Evolutionary conservation across 164 flowering plant species (phyloP).

Genomic region (Chimonanthus praecox): DNA sequence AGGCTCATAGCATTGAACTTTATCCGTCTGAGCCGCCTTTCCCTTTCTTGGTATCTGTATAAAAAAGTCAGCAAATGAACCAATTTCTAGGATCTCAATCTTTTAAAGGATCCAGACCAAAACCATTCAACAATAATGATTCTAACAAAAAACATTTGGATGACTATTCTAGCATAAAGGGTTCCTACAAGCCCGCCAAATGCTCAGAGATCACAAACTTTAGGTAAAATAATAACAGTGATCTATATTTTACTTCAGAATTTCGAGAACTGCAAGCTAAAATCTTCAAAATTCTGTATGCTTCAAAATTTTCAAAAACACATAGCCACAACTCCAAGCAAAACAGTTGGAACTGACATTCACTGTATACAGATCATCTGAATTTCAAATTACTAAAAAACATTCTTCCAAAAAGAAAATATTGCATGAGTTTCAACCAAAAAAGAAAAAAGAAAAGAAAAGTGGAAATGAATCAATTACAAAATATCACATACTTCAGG

Average conservation of each 20-base stretch:
- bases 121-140: neutral
- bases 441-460: too few species aligned
- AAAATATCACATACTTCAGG: too few species aligned
- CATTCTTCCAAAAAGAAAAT: neutral
- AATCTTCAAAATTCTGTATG: too few species aligned
- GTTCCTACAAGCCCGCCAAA: neutral
- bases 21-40: conserved; percentile 58
- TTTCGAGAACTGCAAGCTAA: neutral
- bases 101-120: neutral
- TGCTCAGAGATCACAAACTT: neutral
- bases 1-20: conserved; percentile 96
- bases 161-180: neutral
- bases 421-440: neutral
- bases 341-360: neutral
- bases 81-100: neutral
- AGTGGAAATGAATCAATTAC: too few species aligned
- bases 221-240: neutral
- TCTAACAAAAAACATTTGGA: too few species aligned
- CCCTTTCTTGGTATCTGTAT: conserved; percentile 83
- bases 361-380: neutral
- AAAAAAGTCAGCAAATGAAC: conserved; percentile 8
- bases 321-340: neutral
- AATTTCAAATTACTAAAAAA: neutral
- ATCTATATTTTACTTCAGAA: neutral
- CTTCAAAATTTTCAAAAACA: too few species aligned